Evolutionary conservation across 768 basidiomycete species (phyloP).

Genomic region (Daedalea quercina): DNA sequence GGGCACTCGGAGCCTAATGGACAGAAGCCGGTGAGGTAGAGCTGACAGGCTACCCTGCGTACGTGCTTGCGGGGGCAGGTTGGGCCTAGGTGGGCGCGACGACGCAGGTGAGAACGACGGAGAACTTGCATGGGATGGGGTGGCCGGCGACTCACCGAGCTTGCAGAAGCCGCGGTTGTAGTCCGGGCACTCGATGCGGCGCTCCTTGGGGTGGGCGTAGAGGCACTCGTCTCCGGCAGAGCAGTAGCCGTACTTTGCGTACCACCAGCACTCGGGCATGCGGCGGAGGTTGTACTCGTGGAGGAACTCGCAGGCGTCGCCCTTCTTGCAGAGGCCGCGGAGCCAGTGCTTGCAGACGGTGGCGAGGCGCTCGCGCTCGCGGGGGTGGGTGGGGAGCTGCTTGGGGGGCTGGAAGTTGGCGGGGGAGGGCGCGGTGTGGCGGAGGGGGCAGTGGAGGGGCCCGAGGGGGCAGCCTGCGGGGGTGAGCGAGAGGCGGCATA

Average conservation of each 20-base stretch:
- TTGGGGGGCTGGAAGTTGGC: conserved; percentile 89
- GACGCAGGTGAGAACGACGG: not conserved
- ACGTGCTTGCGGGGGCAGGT: conserved; percentile 89
- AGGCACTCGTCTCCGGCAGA: conserved; percentile 96
- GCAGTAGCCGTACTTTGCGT: conserved; percentile 95
- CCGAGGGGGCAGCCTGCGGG: conserved; percentile 86
- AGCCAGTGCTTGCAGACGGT: conserved; percentile 99
- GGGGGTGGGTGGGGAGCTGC: conserved; percentile 74
- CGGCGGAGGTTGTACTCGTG: conserved; percentile 97
- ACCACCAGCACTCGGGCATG: conserved; percentile 99
- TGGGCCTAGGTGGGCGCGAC: conserved; percentile 65
- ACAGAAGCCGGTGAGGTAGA: conserved; percentile 91
- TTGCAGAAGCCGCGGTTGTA: conserved; percentile 95
- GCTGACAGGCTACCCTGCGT: conserved; percentile 82
- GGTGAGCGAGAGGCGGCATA: conserved; percentile 80
- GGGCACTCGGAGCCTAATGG: conserved; percentile 85
- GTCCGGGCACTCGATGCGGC: conserved; percentile 89
- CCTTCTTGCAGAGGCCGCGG: conserved; percentile 96
- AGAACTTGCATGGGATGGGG: not conserved
- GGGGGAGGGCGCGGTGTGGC: conserved; percentile 84
- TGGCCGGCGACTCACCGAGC: conserved; percentile 57
- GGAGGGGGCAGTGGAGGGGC: conserved; percentile 84
- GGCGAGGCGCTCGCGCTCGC: conserved; percentile 74
- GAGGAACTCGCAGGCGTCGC: conserved; percentile 95
- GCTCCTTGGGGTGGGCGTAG: conserved; percentile 91